phyloP scores from a whole-genome alignment of 179 eudicot genomes.

The Vitellaria paradoxa region DNA sequence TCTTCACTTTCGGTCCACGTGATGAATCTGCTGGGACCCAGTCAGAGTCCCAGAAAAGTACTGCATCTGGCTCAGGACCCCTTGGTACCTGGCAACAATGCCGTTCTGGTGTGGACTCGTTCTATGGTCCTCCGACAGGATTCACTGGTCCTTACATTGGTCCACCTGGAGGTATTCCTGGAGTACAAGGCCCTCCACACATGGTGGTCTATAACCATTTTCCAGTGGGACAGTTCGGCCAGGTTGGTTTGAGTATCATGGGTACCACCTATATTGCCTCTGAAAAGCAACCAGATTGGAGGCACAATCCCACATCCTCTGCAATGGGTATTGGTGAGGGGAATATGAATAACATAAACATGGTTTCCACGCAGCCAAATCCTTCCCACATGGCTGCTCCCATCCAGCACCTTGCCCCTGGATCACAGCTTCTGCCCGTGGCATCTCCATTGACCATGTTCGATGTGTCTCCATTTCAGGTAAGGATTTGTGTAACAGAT shows the following conservation, averaged over 20 bases:
- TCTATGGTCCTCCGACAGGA: conserved; percentile 86
- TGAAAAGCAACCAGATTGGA: conserved; percentile 96
- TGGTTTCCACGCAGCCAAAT: conserved; percentile 51
- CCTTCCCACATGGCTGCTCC: conserved; percentile 50
- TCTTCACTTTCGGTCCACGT: conserved; percentile 76
- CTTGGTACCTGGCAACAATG: conserved; percentile 84
- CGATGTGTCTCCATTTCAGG: conserved; percentile 91
- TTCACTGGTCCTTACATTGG: conserved; percentile 81
- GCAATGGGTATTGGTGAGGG: conserved; percentile 50
- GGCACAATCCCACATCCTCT: conserved; percentile 53
- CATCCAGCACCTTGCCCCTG: conserved; percentile 73
- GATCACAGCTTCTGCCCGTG: conserved; percentile 75
- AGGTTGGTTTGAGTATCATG: conserved; percentile 97
- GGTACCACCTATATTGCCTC: conserved; percentile 90
- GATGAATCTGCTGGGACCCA: conserved; percentile 69
- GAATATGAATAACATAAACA: conserved; percentile 49
- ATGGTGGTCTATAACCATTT: conserved; percentile 99
- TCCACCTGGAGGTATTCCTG: conserved; percentile 82
- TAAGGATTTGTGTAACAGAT: conserved; percentile 19
- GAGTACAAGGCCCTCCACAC: conserved; percentile 90
- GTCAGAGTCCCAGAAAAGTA: conserved; percentile 63
- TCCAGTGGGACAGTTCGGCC: conserved; percentile 95
- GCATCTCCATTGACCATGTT: conserved; percentile 84
- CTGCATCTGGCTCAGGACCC: conserved; percentile 56
- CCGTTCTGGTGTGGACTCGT: conserved; percentile 82